Base-by-base conservation (phyloP, 768 basidiomycete genomes). In the Tylopilus rubrobrunneus region DNA sequence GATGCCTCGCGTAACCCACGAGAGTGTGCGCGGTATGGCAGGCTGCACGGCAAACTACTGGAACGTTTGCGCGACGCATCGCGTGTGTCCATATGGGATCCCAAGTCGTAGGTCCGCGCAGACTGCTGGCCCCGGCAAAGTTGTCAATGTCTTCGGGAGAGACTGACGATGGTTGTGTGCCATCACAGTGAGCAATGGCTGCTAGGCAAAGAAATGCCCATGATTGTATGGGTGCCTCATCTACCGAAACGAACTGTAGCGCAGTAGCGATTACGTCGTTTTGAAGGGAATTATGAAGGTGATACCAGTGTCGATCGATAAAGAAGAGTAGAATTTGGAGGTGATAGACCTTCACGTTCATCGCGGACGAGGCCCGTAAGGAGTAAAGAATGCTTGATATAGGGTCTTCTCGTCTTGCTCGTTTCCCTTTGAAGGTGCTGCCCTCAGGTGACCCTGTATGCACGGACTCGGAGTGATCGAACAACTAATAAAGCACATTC, bases 141-240 rank as follows among this genome's bases (percentile, higher is more conserved):
- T 39, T 25, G 27, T 54, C 55, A 9, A 41, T 27, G 27, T 54
- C 53, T 15, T 45, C 39, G 9, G 47, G 39, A 17, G 49, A 57
- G 17, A 14, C 9, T 1, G 55, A 48, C 36, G 57, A 17, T 12
- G 51, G 48, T 31, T 52, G 55, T 19, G 11, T 27, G n/a, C 63
- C 62, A 58, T 83, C 79, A 6, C 79, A 74, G 59, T 77, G 68
- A 3, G 86, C 85, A 36, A 96, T 77, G 8, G 88, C 82, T 14
- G 89, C 86, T 41, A 93, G 74, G 63, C 84, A 89, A 29, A 96
- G 61, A 62, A 96, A 89, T 1, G 85, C 77, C 95, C 94, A 98
- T 3, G 85, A 85, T 62, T 96, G 94, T 2, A 89, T 71, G 4
- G 67, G 63, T 21, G 75, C 63, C 46, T 93, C 87, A 39, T 89